These are phyloP conservation scores for Brasenia schreberi DNA, from an alignment of 164 flowering plant genomes.

Conservation along the genomic window DNA sequence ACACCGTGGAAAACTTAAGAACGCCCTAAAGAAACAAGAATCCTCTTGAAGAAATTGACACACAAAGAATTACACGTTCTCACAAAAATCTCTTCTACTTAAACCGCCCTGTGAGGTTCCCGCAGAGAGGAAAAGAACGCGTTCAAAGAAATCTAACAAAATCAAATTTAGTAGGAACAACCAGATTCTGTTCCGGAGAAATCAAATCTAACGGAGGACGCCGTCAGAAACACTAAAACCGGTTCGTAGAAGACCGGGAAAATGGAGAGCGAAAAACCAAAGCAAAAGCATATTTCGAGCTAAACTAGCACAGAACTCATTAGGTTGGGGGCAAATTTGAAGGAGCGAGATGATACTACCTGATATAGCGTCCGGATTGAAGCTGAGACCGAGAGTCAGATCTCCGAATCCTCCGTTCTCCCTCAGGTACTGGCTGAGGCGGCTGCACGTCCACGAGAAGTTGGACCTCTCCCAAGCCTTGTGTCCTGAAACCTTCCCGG, in stretches of 20 bases:
- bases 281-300: background rate
- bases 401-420: slow-evolving; percentile 46
- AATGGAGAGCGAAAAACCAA: background rate
- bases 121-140: too few relatives aligned
- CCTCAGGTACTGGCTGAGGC: slow-evolving; percentile 62
- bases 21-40: too few relatives aligned
- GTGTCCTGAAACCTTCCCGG: slow-evolving; percentile 16
- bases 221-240: background rate
- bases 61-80: too few relatives aligned
- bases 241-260: slow-evolving; percentile 2
- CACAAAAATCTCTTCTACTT: too few relatives aligned
- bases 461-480: slow-evolving; percentile 23
- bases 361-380: slow-evolving; percentile 13
- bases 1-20: too few relatives aligned
- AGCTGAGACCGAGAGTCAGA: slow-evolving; percentile 29
- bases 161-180: background rate
- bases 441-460: slow-evolving; percentile 47
- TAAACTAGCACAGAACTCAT: background rate
- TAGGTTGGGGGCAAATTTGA: background rate
- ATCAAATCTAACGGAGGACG: background rate
- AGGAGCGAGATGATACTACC: background rate
- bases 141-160: background rate
- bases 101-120: too few relatives aligned
- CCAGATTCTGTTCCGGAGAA: background rate
- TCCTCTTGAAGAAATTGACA: too few relatives aligned